Evolutionary conservation across 108 stramenopile species (phyloP), one percentile per base, ranked within the genome.

Genomic region (Pseudonitzschia delicatissima): DNA sequence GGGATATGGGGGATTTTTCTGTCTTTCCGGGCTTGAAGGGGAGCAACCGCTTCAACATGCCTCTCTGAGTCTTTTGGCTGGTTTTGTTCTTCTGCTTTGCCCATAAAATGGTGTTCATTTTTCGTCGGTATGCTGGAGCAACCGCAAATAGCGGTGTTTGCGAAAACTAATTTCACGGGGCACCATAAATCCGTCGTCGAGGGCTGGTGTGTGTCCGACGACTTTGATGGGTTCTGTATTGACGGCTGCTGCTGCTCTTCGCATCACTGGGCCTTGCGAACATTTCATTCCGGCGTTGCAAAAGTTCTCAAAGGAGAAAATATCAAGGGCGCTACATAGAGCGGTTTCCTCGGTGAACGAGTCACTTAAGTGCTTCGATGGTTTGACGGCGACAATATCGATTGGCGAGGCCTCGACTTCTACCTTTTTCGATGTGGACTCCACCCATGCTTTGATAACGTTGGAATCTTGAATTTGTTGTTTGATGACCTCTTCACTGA

Each of bases 371-470:
- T 55, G 53, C 53, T 42, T 42, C 13, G 15, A 42, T 42, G 13
- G 40, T 11, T 42, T 11, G 40, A 42, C 15, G 40, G 40, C 40
- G 2, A 42, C 40, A 42, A 2, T 15, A 42, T 15, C 40, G 40
- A 15, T n/a, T n/a, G n/a, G n/a, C n/a, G n/a, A n/a, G n/a, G n/a
- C n/a, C n/a, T n/a, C n/a, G n/a, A n/a, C n/a, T n/a, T n/a, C n/a
- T n/a, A 48, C n/a, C 9, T 21, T 23, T 23, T 21, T 21, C 6
- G 53, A 27, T 18, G 31, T 9, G n/a, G 53, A 33, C 15, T 55
- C 53, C 28, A 33, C 53, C 53, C 53, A 55, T 55, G 53, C 29
- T 55, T 55, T n/a, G n/a, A n/a, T n/a, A n/a, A n/a, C n/a, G n/a
- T n/a, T n/a, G n/a, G n/a, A n/a, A n/a, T n/a, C n/a, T n/a, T n/a